Base-by-base conservation (phyloP, 1,139 yeast genomes). In the Debaryomyces psychrophilus region DNA sequence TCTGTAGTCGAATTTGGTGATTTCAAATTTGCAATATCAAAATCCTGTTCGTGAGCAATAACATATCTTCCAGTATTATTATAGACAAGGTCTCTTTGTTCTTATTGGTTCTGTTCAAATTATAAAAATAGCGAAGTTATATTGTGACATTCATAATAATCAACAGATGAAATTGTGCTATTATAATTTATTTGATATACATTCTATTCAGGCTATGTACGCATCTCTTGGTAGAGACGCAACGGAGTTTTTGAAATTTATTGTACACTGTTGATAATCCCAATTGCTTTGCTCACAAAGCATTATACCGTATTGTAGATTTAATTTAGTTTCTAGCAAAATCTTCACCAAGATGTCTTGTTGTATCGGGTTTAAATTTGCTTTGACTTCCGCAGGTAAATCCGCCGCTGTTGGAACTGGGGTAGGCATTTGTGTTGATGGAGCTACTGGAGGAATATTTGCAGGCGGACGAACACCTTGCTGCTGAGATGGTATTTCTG, bases 211-310 rank as follows among this genome's bases (percentile, higher is more conserved):
- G 20, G 39, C 27, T 36, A 42, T 26, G 37, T 57, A 75, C 2
- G 81, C 81, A 27, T 73, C 78, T 34, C 71, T 65, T 4, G 81
- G 81, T 38, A 76, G 66, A 9, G 76, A 62, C 2, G 65, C 67
- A 17, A 65, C 76, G 28, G 90, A 85, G 54, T 79, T 83, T 56
- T 83, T 81, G 67, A 92, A 93, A 51, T 89, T 84, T 41, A 76
- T 76, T 18, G 82, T 71, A 35, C 97, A 92, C 48, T 73, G 78
- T 41, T 81, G 83, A 56, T 81, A 84, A 65, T 89, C 87, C 92
- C 96, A 92, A 46, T 81, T 77, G 58, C 96, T 90, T 64, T 90
- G 97, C 60, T 90, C 92, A 45, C 93, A 87, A 43, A 95, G 77
- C 90, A 92, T 82, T 29, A 84, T 69, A 1, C 95, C 89, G 63